Evolutionary conservation across 169 alveolate genomes (phyloP).

Genomic region (Plasmodium fragile): DNA sequence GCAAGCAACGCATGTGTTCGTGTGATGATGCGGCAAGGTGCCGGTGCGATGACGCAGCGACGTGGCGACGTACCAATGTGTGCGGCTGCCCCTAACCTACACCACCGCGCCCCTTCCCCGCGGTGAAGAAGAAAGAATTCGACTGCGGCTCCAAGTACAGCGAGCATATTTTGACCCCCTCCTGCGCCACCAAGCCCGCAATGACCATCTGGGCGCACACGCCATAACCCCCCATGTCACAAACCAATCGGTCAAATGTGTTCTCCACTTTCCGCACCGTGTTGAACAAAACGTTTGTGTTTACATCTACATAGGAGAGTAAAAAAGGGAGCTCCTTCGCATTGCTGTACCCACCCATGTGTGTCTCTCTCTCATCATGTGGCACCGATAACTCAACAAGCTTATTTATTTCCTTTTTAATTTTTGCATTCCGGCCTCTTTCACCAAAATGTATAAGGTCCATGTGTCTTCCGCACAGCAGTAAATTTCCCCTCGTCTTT

Average conservation of each 20-base stretch:
- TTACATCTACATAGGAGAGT: neutral
- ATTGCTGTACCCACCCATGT: neutral
- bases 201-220: neutral
- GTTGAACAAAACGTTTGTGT: neutral
- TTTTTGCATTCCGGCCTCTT: neutral
- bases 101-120: neutral
- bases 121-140: conserved; percentile 10
- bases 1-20: neutral
- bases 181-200: conserved; percentile 40
- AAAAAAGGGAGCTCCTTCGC: neutral
- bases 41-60: neutral
- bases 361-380: neutral
- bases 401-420: neutral
- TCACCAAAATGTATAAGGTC: neutral
- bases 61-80: neutral
- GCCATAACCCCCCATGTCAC: neutral
- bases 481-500: neutral
- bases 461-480: neutral
- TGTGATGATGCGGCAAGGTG: neutral
- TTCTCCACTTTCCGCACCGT: conserved; percentile 1
- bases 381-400: neutral
- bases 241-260: neutral
- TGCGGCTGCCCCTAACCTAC: neutral
- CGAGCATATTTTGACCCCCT: conserved; percentile 18
- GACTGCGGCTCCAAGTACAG: conserved; percentile 19